These are phyloP conservation scores for Linnemannia exigua DNA, from an alignment of 192 early-diverging fungal genomes.

Conservation along the genomic window DNA sequence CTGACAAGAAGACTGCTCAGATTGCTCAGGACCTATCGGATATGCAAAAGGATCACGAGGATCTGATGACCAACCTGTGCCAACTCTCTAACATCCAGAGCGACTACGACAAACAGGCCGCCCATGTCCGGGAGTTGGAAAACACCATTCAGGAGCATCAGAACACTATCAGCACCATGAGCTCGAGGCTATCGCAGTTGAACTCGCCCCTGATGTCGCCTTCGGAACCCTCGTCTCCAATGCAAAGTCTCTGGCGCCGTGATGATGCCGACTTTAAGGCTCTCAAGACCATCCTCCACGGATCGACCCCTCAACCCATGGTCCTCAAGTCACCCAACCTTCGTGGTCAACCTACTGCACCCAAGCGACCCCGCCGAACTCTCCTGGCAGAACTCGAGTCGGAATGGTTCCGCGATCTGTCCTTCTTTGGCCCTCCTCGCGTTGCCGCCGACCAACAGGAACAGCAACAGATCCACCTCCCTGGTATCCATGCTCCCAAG, in stretches of 20 bases:
- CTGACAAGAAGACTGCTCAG: slow-evolving; percentile 39
- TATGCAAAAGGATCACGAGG: slow-evolving; percentile 37
- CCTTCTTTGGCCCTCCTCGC: slow-evolving; percentile 47
- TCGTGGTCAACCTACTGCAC: slow-evolving; percentile 20
- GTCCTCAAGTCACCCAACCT: slow-evolving; percentile 36
- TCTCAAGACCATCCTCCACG: slow-evolving; percentile 52
- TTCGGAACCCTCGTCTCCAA: slow-evolving; percentile 35
- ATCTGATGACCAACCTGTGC: slow-evolving; percentile 24
- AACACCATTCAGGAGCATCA: slow-evolving; percentile 37
- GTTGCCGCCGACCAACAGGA: slow-evolving; percentile 7
- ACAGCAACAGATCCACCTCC: slow-evolving; percentile 23
- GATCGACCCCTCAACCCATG: slow-evolving; percentile 30
- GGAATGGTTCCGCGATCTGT: slow-evolving; percentile 61
- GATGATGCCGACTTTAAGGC: slow-evolving; percentile 50
- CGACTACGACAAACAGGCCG: slow-evolving; percentile 29
- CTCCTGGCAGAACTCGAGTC: slow-evolving; percentile 67
- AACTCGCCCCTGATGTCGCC: slow-evolving; percentile 54
- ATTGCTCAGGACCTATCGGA: slow-evolving; percentile 29
- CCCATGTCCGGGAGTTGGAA: slow-evolving; percentile 43
- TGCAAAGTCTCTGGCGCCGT: slow-evolving; percentile 36
- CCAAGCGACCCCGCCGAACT: slow-evolving; percentile 32
- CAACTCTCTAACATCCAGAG: slow-evolving; percentile 27
- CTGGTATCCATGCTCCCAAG: slow-evolving; percentile 9
- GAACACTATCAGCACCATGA: slow-evolving; percentile 40
- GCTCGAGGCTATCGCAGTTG: slow-evolving; percentile 46